Evolutionary conservation across 1,284 basidiomycete species (phyloP).

Genomic region (Schizophyllum commune): DNA sequence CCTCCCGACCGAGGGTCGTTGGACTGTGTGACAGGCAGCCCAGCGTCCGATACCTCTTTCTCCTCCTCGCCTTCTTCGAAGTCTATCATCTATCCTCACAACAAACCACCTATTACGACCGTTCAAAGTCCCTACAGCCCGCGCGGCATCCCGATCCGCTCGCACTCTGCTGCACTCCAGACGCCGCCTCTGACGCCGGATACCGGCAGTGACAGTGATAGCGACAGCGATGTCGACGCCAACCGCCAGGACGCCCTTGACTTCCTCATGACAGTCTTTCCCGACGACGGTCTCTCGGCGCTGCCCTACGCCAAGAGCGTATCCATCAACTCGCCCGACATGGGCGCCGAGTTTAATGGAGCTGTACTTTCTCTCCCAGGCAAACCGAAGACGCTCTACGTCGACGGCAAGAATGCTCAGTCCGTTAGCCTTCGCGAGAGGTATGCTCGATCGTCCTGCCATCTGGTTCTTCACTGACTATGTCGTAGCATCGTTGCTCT

Average conservation of each 20-base stretch:
- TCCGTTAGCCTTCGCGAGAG: conserved; percentile 73
- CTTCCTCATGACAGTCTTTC: conserved; percentile 70
- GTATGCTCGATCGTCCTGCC: conserved; percentile 26
- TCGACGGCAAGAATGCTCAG: conserved; percentile 73
- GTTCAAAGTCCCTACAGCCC: conserved; percentile 7
- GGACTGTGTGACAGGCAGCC: conserved; percentile 85
- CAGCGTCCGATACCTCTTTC: conserved; percentile 51
- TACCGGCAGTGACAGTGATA: conserved; percentile 23
- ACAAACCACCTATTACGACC: conserved; percentile 15
- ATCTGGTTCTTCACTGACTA: conserved; percentile 5
- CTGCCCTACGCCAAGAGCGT: conserved; percentile 66
- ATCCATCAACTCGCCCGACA: conserved; percentile 57
- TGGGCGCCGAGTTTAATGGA: conserved; percentile 64
- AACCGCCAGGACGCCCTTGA: conserved; percentile 58
- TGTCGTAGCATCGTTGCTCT: conserved; percentile 66
- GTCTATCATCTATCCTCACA: conserved; percentile 27
- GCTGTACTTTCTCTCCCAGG: conserved; percentile 69
- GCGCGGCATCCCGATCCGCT: conserved; percentile 4
- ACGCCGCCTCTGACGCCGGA: conserved; percentile 61
- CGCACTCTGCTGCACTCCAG: conserved; percentile 25
- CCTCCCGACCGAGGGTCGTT: conserved; percentile 88
- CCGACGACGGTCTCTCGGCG: conserved; percentile 54
- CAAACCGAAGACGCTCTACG: conserved; percentile 64
- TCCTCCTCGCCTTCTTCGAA: conserved; percentile 29
- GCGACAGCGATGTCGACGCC: conserved; percentile 4